Base-by-base conservation (phyloP, 352 stramenopile species). In the Globisporangium canariense region DNA sequence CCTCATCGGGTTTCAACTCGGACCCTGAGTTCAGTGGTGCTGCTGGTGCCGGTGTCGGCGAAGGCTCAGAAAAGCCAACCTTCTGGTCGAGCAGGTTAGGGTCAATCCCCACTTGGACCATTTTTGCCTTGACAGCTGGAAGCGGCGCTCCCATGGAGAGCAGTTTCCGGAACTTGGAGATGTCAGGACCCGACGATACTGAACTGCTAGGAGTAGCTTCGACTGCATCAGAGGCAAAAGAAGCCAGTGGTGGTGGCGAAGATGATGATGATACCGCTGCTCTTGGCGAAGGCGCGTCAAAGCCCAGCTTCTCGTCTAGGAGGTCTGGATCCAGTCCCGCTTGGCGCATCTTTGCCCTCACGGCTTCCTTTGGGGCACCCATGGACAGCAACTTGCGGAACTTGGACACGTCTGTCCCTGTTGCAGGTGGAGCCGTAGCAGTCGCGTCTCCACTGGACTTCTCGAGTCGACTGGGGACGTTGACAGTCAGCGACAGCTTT, bases 361-460 rank as follows among this genome's bases (percentile, higher is more conserved):
- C 76, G 9, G 86, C 90, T 30, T 83, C 90, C 6, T 86, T 70
- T 1, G 84, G 87, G 11, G 93, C 83, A 3, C 87, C 88, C 83
- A 97, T 95, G 1, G 77, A 77, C 13, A 96, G 58, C 72, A 99
- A 86, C 66, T 98, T 98, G 43, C 97, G 97, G 64, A 98, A 98
- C 36, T 86, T 86, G 5, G 73, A 74, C 50, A 88, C 52, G 47
- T 88, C 77, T 14, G 68, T 60, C 8, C 46, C 73, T 18, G 51
- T 34, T 0, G 55, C 13, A 4, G 65, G 9, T 30, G 68, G 62
- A 40, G 58, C 50, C 1, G 61, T 2, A 18, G 49, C 14, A 25
- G 0, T 49, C 43, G 6, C 43, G 10, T 55, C 16, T 22, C 58
- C 20, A 10, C 5, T 36, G 22, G 28, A 10, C 16, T 30, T 10